Evolutionary conservation across 2,329 filamentous ascomycete genomes (phyloP).

Genomic region (Penicillium glabrum): DNA sequence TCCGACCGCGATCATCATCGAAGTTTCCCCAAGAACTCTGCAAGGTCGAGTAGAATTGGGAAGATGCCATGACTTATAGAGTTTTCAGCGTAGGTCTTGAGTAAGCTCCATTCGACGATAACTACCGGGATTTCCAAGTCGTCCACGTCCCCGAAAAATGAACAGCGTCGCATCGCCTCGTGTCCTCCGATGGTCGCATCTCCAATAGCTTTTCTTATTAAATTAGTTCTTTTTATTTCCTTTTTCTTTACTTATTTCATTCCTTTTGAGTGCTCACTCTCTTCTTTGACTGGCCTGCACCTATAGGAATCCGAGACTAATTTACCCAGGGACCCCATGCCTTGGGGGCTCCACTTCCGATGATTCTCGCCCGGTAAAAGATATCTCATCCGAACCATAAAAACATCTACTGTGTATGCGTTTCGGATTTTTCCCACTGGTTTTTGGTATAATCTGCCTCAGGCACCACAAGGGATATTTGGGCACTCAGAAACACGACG

Average conservation of each 20-base stretch:
- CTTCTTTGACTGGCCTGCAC: background rate
- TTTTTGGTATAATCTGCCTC: background rate
- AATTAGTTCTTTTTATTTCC: background rate
- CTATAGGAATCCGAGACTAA: background rate
- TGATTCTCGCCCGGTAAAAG: background rate
- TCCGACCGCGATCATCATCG: conserved; percentile 4
- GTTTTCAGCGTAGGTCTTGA: background rate
- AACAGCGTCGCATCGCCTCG: conserved; percentile 37
- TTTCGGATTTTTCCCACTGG: background rate
- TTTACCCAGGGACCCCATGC: background rate
- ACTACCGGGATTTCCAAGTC: conserved; percentile 11
- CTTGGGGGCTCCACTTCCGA: conserved; percentile 3
- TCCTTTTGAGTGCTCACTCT: background rate
- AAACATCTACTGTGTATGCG: background rate
- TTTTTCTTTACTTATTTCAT: conserved; percentile 3
- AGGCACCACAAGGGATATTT: conserved; percentile 1
- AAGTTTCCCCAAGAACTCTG: background rate
- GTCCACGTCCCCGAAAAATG: conserved; percentile 14
- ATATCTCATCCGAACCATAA: conserved; percentile 2
- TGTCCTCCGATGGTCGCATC: conserved; percentile 37
- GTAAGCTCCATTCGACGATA: conserved; percentile 4
- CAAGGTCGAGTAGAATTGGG: background rate
- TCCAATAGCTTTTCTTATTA: conserved; percentile 4
- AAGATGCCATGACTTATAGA: background rate
- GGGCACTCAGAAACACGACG: background rate